Conservation (phyloP, 169 alveolate species). For the Plasmodium gallinaceum region DNA sequence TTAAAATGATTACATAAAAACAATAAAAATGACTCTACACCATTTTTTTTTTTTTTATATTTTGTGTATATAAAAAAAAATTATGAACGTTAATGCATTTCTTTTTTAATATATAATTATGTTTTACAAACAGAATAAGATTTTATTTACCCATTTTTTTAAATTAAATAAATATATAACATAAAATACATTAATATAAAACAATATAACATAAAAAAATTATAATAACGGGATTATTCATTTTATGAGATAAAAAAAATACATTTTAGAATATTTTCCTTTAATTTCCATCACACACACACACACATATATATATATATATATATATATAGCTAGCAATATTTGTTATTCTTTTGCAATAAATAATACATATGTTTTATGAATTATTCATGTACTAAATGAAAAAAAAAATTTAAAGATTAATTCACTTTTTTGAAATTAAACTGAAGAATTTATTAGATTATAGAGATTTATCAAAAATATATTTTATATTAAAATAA, state of each 20-base stretch:
- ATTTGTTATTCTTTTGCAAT: slow-evolving; percentile 6
- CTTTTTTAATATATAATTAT: slow-evolving; percentile 10
- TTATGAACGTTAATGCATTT: slow-evolving; percentile 41
- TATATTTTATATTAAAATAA: no score
- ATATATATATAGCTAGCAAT: slow-evolving; percentile 32
- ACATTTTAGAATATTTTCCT: slow-evolving; percentile 11
- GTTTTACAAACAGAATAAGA: no score
- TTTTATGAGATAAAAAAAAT: slow-evolving; percentile 15
- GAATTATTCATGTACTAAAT: slow-evolving; percentile 25
- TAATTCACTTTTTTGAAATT: no score
- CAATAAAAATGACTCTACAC: slow-evolving; percentile 23
- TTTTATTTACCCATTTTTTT: not conserved
- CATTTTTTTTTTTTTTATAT: slow-evolving; percentile 27
- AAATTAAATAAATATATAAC: not conserved
- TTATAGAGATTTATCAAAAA: no score
- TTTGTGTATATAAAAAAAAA: slow-evolving; percentile 27
- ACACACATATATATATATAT: no score
- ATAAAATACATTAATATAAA: slow-evolving; percentile 9
- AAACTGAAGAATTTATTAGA: no score
- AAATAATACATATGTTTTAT: slow-evolving; percentile 23
- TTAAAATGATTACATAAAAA: slow-evolving; percentile 9
- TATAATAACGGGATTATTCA: slow-evolving; percentile 4
- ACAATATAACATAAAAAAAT: slow-evolving; percentile 2
- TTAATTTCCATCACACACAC: slow-evolving; percentile 14
- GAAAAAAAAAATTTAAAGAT: not conserved